A percentile compares a stretch with the other conserved stretches of the same genome.
These are phyloP conservation scores for Ophiostoma piceae DNA, from an alignment of 2,329 filamentous ascomycete genomes.

Conservation along the genomic window DNA sequence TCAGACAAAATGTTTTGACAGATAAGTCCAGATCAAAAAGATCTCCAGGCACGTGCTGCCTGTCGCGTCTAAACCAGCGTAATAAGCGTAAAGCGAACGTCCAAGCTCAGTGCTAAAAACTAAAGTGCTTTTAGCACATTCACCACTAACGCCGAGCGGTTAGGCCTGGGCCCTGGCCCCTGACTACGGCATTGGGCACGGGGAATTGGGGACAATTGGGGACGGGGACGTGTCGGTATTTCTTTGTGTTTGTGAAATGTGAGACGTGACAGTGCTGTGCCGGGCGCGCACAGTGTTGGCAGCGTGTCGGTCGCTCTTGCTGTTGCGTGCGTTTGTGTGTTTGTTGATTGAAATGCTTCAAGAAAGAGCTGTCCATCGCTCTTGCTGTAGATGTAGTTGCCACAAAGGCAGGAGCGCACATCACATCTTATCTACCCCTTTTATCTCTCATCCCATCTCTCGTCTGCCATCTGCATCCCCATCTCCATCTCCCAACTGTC, in stretches of 20 bases:
- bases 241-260: background rate
- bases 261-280: slow-evolving; percentile 3
- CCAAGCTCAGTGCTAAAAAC: background rate
- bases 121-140: background rate
- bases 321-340: background rate
- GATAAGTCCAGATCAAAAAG: background rate
- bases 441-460: background rate
- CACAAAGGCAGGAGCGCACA: background rate
- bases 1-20: no score
- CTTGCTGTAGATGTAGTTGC: background rate
- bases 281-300: background rate
- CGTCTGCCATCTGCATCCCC: background rate
- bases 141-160: slow-evolving; percentile 2
- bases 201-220: no score
- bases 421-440: background rate
- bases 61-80: background rate
- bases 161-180: background rate
- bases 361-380: background rate
- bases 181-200: background rate
- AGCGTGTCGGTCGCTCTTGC: background rate
- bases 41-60: slow-evolving; percentile 3
- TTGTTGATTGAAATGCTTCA: no score
- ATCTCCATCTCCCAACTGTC: background rate
- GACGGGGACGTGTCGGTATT: background rate
- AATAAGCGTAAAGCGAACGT: background rate